phyloP scores from a whole-genome alignment of 176 grass and related monocot species.

The Raddia distichophylla region DNA sequence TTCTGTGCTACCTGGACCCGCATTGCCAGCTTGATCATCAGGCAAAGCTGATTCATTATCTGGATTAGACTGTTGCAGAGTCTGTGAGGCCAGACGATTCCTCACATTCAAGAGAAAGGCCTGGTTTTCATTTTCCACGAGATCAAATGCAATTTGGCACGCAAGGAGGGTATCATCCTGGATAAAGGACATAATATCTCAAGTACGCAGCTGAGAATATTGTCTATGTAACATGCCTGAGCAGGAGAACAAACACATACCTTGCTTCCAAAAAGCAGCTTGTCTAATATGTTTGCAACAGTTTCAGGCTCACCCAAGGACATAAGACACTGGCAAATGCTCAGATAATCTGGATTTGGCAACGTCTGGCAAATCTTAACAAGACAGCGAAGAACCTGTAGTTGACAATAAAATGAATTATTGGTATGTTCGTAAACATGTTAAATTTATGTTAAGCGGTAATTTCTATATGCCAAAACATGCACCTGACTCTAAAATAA shows the following conservation, averaged over 20 bases:
- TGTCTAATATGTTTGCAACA: slow-evolving; percentile 85
- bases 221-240: slow-evolving; percentile 16
- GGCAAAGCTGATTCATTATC: slow-evolving; percentile 47
- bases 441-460: background rate
- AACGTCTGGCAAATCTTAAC: slow-evolving; percentile 92
- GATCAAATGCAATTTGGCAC: slow-evolving; percentile 98
- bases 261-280: slow-evolving; percentile 84
- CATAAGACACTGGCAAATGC: slow-evolving; percentile 98
- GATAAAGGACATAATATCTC: slow-evolving; percentile 41
- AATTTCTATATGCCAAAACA: slow-evolving; percentile 9
- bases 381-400: slow-evolving; percentile 84
- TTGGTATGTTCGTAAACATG: background rate
- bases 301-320: slow-evolving; percentile 84
- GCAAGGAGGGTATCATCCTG: slow-evolving; percentile 94
- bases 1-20: slow-evolving; percentile 45
- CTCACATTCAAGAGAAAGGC: slow-evolving; percentile 85
- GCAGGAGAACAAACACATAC: slow-evolving; percentile 44
- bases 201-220: slow-evolving; percentile 18
- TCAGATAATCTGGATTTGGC: slow-evolving; percentile 83
- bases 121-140: slow-evolving; percentile 98
- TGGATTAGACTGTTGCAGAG: slow-evolving; percentile 27
- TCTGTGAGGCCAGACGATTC: slow-evolving; percentile 48
- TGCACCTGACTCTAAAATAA: background rate
- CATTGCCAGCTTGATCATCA: slow-evolving; percentile 52
- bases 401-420: slow-evolving; percentile 26